Conservation (phyloP, 768 basidiomycete species). For the Leccinum disarticulatum region DNA sequence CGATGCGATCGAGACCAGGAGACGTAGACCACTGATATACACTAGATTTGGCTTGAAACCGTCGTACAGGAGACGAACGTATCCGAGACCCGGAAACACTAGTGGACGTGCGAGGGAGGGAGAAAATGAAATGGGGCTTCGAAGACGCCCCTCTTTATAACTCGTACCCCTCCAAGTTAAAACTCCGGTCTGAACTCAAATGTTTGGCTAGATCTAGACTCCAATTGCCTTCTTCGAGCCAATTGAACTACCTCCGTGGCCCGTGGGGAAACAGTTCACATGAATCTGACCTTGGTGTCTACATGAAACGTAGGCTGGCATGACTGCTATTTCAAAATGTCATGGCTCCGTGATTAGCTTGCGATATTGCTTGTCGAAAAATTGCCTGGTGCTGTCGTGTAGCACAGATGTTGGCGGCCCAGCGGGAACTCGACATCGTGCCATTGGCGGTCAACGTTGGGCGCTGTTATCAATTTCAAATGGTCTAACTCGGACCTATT, state of each 20-base stretch:
- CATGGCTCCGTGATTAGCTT: background rate
- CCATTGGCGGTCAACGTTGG: background rate
- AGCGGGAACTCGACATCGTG: conserved; percentile 6
- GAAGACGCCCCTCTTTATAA: conserved; percentile 45
- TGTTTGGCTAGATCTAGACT: conserved; percentile 22
- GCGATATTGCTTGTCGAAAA: background rate
- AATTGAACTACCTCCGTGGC: conserved; percentile 20
- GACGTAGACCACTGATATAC: conserved; percentile 40
- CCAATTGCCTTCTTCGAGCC: conserved; percentile 19
- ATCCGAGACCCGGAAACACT: conserved; percentile 56
- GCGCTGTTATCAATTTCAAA: conserved; percentile 29
- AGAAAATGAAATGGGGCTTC: conserved; percentile 25
- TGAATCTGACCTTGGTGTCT: background rate
- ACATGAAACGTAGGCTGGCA: background rate
- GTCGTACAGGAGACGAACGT: conserved; percentile 53
- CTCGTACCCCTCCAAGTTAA: conserved; percentile 36
- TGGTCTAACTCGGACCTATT: conserved; percentile 5
- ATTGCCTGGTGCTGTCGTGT: background rate
- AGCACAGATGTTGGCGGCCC: background rate
- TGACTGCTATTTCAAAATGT: background rate
- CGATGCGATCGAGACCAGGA: conserved; percentile 34
- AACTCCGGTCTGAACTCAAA: conserved; percentile 48
- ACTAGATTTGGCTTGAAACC: conserved; percentile 48
- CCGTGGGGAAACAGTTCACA: background rate
- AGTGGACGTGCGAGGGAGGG: conserved; percentile 51